Percentiles rank a stretch among this genome's conserved stretches.
phyloP scores from a whole-genome alignment of 2,329 filamentous ascomycete genomes.

The Cordyceps cicadae region DNA sequence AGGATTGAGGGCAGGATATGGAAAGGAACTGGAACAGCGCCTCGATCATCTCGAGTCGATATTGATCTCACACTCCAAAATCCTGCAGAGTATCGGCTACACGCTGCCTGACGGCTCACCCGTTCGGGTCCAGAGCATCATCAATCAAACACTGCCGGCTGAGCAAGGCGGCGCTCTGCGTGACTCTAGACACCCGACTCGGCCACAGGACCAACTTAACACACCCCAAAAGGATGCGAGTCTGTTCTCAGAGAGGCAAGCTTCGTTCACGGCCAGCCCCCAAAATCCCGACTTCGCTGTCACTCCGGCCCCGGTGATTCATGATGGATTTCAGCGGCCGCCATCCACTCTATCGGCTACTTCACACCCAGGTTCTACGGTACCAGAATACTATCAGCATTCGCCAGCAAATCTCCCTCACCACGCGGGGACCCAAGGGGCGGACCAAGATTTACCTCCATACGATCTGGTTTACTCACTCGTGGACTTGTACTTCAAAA shows the following conservation, averaged over 20 bases:
- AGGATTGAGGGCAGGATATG: conserved; percentile 58
- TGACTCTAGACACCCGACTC: conserved; percentile 38
- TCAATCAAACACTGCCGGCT: conserved; percentile 38
- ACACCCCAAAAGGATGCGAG: conserved; percentile 49
- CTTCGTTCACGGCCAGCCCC: conserved; percentile 37
- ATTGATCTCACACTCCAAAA: conserved; percentile 56
- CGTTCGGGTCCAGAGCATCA: conserved; percentile 22
- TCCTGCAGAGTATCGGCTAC: conserved; percentile 50
- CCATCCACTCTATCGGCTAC: conserved; percentile 32
- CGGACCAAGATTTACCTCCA: conserved; percentile 61
- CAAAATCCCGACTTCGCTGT: conserved; percentile 45
- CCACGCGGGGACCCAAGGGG: neutral
- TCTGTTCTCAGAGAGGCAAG: conserved; percentile 54
- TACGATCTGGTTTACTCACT: conserved; percentile 66
- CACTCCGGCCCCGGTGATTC: conserved; percentile 36
- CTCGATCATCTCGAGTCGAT: conserved; percentile 62
- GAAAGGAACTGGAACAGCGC: conserved; percentile 63
- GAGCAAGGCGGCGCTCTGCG: conserved; percentile 49
- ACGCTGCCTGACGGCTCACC: conserved; percentile 23
- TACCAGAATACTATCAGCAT: conserved; percentile 42
- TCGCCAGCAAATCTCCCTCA: conserved; percentile 10
- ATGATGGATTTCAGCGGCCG: conserved; percentile 41
- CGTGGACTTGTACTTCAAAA: conserved; percentile 70
- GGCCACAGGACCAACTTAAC: conserved; percentile 40
- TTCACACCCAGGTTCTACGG: conserved; percentile 32